A percentile compares a stretch with the other conserved stretches of the same genome.
Conservation (phyloP, 2,329 filamentous ascomycete genomes). For the Diaporthe aspalathi region DNA sequence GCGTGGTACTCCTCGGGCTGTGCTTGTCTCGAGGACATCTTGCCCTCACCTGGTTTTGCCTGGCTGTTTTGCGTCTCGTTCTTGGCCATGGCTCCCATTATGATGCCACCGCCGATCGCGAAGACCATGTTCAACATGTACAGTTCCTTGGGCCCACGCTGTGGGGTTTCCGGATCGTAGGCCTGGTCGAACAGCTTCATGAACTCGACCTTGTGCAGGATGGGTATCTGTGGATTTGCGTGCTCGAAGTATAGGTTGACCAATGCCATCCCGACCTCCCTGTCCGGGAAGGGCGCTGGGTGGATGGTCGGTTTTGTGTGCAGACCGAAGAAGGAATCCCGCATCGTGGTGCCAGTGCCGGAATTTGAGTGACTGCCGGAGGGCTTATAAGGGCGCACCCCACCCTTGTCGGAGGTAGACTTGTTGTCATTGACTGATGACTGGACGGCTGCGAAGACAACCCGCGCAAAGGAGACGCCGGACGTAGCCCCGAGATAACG, state of each 20-base stretch:
- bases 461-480: slow-evolving; percentile 92
- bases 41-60: slow-evolving; percentile 42
- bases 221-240: slow-evolving; percentile 94
- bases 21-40: slow-evolving; percentile 59
- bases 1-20: slow-evolving; percentile 97
- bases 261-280: slow-evolving; percentile 77
- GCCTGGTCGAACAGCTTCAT: slow-evolving; percentile 87
- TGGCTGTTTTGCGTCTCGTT: slow-evolving; percentile 37
- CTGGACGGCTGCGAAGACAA: slow-evolving; percentile 94
- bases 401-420: slow-evolving; percentile 74
- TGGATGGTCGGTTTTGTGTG: slow-evolving; percentile 91
- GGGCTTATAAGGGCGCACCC: slow-evolving; percentile 68
- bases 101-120: slow-evolving; percentile 93
- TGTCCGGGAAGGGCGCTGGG: slow-evolving; percentile 85
- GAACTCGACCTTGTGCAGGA: slow-evolving; percentile 89
- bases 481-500: slow-evolving; percentile 86
- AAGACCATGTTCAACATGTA: slow-evolving; percentile 98
- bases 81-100: slow-evolving; percentile 67
- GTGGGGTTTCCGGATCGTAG: slow-evolving; percentile 75
- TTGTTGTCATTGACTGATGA: slow-evolving; percentile 72
- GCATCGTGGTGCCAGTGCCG: slow-evolving; percentile 80
- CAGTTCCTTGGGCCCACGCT: slow-evolving; percentile 81
- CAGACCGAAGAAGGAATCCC: slow-evolving; percentile 96
- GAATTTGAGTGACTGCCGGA: slow-evolving; percentile 56
- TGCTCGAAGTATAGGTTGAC: slow-evolving; percentile 93